Evolutionary conservation across 176 grass and related monocot species (phyloP).

Genomic region (Oryza longistaminata): DNA sequence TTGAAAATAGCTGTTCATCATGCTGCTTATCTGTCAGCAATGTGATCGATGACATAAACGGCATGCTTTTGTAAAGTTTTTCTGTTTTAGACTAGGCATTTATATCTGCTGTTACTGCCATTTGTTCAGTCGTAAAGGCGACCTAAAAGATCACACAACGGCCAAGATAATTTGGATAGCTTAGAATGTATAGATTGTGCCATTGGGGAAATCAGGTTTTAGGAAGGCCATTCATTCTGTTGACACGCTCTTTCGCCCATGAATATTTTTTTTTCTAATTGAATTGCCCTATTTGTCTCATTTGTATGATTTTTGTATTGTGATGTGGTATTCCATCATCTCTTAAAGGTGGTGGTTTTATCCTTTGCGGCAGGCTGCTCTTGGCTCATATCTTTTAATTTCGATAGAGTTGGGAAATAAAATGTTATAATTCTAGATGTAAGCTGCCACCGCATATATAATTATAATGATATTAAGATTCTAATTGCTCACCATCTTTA

Average conservation of each 20-base stretch:
- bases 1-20: constrained; percentile 45
- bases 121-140: constrained; percentile 46
- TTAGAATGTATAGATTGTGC: constrained; percentile 44
- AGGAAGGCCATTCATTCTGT: constrained; percentile 35
- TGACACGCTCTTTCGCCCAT: background rate
- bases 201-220: constrained; percentile 28
- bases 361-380: background rate
- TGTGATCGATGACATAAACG: constrained; percentile 42
- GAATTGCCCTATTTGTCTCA: background rate
- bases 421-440: background rate
- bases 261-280: background rate
- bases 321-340: background rate
- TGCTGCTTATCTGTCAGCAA: constrained; percentile 53
- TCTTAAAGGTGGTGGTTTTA: background rate
- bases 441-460: background rate
- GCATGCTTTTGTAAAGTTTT: constrained; percentile 17
- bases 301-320: background rate
- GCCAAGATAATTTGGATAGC: constrained; percentile 33
- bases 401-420: background rate
- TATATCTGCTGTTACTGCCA: constrained; percentile 40
- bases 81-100: constrained; percentile 37
- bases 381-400: background rate
- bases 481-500: background rate
- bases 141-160: constrained; percentile 25
- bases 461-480: background rate